Evolutionary conservation across 2,329 filamentous ascomycete species (phyloP).

Genomic region (Monosporascus sp.): DNA sequence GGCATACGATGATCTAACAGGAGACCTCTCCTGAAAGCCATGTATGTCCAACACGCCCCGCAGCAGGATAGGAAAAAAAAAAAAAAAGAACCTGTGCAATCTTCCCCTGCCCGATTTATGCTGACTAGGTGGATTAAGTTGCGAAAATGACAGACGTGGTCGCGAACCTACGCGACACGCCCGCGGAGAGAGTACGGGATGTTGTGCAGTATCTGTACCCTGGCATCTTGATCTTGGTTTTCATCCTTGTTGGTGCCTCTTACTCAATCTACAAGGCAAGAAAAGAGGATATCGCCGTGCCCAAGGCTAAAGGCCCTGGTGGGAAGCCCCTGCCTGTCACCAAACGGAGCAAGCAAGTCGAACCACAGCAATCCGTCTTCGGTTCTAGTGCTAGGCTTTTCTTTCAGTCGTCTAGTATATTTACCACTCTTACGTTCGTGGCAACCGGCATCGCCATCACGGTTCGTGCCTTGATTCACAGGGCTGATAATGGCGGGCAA

Average conservation of each 20-base stretch:
- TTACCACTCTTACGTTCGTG: slow-evolving; percentile 69
- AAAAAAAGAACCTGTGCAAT: slow-evolving; percentile 10
- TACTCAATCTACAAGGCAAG: slow-evolving; percentile 49
- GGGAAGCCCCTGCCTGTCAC: slow-evolving; percentile 77
- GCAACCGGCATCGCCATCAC: slow-evolving; percentile 70
- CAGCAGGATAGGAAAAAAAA: slow-evolving; percentile 8
- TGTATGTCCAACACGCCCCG: slow-evolving; percentile 26
- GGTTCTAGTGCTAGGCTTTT: slow-evolving; percentile 39
- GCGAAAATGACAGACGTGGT: slow-evolving; percentile 25
- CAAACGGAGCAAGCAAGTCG: slow-evolving; percentile 47
- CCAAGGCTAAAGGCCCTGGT: slow-evolving; percentile 66
- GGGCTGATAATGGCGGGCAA: slow-evolving; percentile 19
- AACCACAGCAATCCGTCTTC: slow-evolving; percentile 34
- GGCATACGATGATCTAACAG: slow-evolving; percentile 21
- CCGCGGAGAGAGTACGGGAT: slow-evolving; percentile 38
- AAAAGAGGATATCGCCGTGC: slow-evolving; percentile 40
- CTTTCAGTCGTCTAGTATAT: slow-evolving; percentile 69
- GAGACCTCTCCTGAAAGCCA: slow-evolving; percentile 20
- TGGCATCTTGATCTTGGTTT: slow-evolving; percentile 44
- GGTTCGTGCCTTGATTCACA: slow-evolving; percentile 62
- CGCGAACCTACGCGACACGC: slow-evolving; percentile 21
- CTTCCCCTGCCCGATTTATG: slow-evolving; percentile 12
- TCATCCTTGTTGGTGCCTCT: slow-evolving; percentile 44
- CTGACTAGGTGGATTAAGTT: slow-evolving; percentile 20
- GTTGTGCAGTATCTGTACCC: slow-evolving; percentile 47